These are phyloP conservation scores for Dactylellina sp. DNA, from an alignment of 2,329 filamentous ascomycete genomes.

Conservation along the genomic window DNA sequence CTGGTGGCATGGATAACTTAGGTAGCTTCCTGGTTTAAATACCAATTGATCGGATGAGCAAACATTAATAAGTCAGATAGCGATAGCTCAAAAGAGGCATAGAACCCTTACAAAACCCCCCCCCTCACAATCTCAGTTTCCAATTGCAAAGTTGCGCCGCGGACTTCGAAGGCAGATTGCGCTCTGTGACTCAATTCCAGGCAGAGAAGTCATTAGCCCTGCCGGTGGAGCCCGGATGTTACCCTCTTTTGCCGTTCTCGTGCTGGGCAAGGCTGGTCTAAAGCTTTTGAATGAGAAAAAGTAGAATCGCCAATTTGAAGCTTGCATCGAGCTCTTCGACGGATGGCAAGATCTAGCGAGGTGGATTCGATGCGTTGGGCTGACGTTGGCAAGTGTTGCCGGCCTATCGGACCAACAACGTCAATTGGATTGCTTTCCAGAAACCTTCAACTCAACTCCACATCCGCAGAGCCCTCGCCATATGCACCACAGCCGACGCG, in stretches of 20 bases:
- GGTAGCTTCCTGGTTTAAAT: neutral
- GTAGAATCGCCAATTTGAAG: slow-evolving; percentile 5
- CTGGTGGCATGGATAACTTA: too few relatives aligned
- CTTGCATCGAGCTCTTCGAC: neutral
- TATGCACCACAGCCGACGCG: slow-evolving; percentile 11
- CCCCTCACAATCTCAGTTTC: neutral
- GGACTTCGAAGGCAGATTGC: neutral
- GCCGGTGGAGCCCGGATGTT: slow-evolving; percentile 1
- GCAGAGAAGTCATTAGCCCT: neutral
- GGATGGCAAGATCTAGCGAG: neutral
- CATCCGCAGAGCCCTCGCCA: slow-evolving; percentile 15
- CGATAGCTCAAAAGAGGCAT: neutral
- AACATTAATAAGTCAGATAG: neutral
- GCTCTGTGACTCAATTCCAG: neutral
- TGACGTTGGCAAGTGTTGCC: slow-evolving; percentile 27
- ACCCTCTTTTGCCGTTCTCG: neutral
- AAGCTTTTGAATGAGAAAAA: slow-evolving; percentile 5
- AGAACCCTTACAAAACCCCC: neutral
- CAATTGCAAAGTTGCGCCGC: neutral
- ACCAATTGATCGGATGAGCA: neutral
- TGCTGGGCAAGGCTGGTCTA: neutral
- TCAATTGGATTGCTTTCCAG: slow-evolving; percentile 45
- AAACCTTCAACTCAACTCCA: slow-evolving; percentile 38
- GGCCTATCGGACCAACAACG: slow-evolving; percentile 41
- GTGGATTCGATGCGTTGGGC: slow-evolving; percentile 17